Evolutionary conservation across 2,329 filamentous ascomycete genomes (phyloP).

Genomic region (Coniochaeta sp.): DNA sequence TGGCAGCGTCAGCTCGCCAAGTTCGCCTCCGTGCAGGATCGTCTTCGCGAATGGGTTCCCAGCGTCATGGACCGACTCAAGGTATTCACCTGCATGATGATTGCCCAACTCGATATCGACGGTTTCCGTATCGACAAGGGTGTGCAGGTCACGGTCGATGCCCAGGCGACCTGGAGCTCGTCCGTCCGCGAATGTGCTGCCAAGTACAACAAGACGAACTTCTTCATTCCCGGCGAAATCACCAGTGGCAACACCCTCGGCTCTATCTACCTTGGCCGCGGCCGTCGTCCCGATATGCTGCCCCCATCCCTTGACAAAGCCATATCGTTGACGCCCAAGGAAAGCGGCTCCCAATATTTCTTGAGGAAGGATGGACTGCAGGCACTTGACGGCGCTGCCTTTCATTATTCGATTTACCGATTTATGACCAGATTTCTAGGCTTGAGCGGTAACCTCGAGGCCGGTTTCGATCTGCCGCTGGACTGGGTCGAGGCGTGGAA

Average conservation of each 20-base stretch:
- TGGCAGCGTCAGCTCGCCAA: slow-evolving; percentile 59
- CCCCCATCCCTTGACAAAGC: slow-evolving; percentile 38
- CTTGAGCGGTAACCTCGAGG: slow-evolving; percentile 47
- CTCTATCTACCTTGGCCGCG: slow-evolving; percentile 53
- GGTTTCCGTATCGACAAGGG: slow-evolving; percentile 63
- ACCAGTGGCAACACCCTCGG: slow-evolving; percentile 55
- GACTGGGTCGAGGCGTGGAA: slow-evolving; percentile 47
- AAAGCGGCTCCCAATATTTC: slow-evolving; percentile 34
- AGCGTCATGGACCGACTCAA: slow-evolving; percentile 49
- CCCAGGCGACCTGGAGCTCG: slow-evolving; percentile 49
- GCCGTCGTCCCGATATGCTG: slow-evolving; percentile 47
- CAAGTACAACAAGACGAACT: slow-evolving; percentile 51
- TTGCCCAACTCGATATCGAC: slow-evolving; percentile 55
- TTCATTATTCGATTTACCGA: slow-evolving; percentile 57
- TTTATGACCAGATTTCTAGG: slow-evolving; percentile 54
- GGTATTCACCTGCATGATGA: slow-evolving; percentile 56
- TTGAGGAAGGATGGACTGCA: slow-evolving; percentile 42
- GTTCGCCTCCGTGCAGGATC: slow-evolving; percentile 61
- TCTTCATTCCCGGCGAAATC: slow-evolving; percentile 58
- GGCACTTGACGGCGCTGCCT: slow-evolving; percentile 52
- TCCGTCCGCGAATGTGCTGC: slow-evolving; percentile 50
- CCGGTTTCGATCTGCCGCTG: slow-evolving; percentile 44
- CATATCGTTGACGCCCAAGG: slow-evolving; percentile 35
- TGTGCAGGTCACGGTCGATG: slow-evolving; percentile 55
- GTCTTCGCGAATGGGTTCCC: slow-evolving; percentile 56